These are phyloP conservation scores for Suillus americanus DNA, from an alignment of 768 basidiomycete species.

Conservation along the genomic window DNA sequence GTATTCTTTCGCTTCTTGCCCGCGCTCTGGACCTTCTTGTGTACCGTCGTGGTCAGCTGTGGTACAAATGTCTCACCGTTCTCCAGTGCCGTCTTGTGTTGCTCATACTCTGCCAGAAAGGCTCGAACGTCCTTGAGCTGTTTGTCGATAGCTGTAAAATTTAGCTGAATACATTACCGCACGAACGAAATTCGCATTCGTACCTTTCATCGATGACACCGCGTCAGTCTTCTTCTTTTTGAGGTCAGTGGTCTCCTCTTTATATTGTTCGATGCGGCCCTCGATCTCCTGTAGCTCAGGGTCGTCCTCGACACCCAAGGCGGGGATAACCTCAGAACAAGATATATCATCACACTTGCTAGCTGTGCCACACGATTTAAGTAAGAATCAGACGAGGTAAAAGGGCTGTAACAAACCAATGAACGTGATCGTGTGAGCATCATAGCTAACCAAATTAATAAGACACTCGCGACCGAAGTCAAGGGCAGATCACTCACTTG, in stretches of 20 bases:
- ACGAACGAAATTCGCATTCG: neutral
- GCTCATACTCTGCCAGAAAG: constrained; percentile 38
- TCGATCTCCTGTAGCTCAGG: constrained; percentile 51
- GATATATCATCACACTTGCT: constrained; percentile 67
- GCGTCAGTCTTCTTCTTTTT: constrained; percentile 43
- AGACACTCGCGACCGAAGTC: constrained; percentile 2
- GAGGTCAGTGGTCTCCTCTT: constrained; percentile 34
- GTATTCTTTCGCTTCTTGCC: constrained; percentile 53
- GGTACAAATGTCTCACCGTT: constrained; percentile 45
- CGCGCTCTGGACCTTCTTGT: constrained; percentile 20
- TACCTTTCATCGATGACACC: constrained; percentile 45
- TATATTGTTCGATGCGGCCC: constrained; percentile 39
- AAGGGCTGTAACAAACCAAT: constrained; percentile 39
- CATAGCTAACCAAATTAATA: constrained; percentile 40
- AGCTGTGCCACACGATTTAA: constrained; percentile 31
- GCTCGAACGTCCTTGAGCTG: constrained; percentile 41
- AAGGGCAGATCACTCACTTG: constrained; percentile 41
- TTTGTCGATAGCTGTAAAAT: constrained; percentile 36
- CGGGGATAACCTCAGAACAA: constrained; percentile 54
- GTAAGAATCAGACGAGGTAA: neutral
- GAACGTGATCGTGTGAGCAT: constrained; percentile 59
- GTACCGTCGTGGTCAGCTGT: constrained; percentile 31
- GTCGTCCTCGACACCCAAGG: constrained; percentile 52
- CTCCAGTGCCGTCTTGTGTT: constrained; percentile 47
- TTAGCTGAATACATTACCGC: neutral